A percentile compares a stretch with the other conserved stretches of the same genome.
These are phyloP conservation scores for Henckelia pumila DNA, from an alignment of 257 asterid species.

Conservation along the genomic window DNA sequence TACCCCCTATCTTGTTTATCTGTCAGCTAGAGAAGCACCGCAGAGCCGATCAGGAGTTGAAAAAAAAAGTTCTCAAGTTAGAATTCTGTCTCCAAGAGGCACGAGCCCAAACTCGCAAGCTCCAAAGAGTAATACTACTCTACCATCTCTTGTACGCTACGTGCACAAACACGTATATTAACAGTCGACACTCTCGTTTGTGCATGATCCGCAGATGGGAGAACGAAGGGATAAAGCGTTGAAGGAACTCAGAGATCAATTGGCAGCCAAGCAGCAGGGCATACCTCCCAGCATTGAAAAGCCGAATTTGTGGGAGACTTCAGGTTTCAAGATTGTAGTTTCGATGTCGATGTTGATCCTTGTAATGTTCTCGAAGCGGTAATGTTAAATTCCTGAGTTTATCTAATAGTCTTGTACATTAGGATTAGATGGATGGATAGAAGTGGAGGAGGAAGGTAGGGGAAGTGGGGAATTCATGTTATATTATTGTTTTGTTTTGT, in stretches of 20 bases:
- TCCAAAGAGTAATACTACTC: conserved; percentile 64
- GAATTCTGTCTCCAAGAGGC: conserved; percentile 85
- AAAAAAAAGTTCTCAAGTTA: conserved; percentile 63
- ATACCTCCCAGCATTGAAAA: conserved; percentile 36
- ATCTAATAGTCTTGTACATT: conserved; percentile 32
- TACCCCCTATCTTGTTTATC: neutral
- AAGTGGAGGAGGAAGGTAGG: conserved; percentile 25
- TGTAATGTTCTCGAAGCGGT: conserved; percentile 73
- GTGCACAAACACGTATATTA: too few relatives aligned
- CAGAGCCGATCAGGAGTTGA: conserved; percentile 77
- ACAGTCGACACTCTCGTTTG: neutral
- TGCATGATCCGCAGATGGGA: conserved; percentile 59
- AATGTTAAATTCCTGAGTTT: conserved; percentile 10
- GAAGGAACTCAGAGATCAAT: conserved; percentile 75
- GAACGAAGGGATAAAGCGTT: conserved; percentile 76
- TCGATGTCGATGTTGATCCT: too few relatives aligned
- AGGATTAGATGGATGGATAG: conserved; percentile 28
- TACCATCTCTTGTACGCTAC: neutral
- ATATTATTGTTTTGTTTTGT: too few relatives aligned
- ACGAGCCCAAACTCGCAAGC: conserved; percentile 76
- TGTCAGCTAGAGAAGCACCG: conserved; percentile 74
- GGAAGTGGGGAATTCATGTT: conserved; percentile 15
- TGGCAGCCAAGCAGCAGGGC: conserved; percentile 48
- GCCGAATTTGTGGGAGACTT: conserved; percentile 76
- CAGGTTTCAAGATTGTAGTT: conserved; percentile 72